Evolutionary conservation across 768 basidiomycete species (phyloP), one percentile per base, ranked within the genome.

Genomic region (Mycena filopes): DNA sequence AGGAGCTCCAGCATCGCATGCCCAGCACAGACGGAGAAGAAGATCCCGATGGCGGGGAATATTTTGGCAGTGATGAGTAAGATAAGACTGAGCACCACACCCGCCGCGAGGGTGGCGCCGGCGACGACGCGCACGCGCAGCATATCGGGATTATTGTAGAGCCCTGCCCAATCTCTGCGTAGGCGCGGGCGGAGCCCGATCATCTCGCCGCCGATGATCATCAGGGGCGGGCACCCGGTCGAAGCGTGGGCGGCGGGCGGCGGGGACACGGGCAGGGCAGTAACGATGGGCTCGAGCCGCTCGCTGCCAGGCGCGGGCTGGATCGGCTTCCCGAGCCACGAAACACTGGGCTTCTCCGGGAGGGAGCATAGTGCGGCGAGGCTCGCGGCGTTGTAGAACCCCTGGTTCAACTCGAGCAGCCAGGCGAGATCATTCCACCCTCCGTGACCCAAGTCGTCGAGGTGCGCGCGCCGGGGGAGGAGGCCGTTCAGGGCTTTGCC

Each of bases 401-500:
- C 73, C 48, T 74, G 72, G 55, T 74, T 74, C 26, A 74, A 38
- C 53, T 74, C 73, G 25, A 73, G 64, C 6, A 73, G 29, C 72
- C 69, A 72, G 26, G 67, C 65, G 13, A 73, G 60, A 36, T 73
- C 72, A 10, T 60, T 61, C 72, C 72, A 73, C 0, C 72, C 72
- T 26, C 73, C 67, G 28, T 58, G 66, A 15, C 72, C 72, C 2
- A 73, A 57, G 51, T 72, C 66, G 15, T 45, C 58, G 2, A 69
- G 60, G 10, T 55, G 63, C 9, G 72, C 69, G 25, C 72, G 72
- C 26, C 72, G 58, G 28, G 70, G 70, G 12, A 73, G 65, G 12
- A 73, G 51, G 3, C 72, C 72, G 50, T 73, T 73, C 45, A 73
- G 53, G n/a, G 67, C 68, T 47, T 56, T 69, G 23, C 70, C 73